Evolutionary conservation across 1,284 basidiomycete species (phyloP), one percentile per base, ranked within the genome.

Genomic region (Moniliella sp.): DNA sequence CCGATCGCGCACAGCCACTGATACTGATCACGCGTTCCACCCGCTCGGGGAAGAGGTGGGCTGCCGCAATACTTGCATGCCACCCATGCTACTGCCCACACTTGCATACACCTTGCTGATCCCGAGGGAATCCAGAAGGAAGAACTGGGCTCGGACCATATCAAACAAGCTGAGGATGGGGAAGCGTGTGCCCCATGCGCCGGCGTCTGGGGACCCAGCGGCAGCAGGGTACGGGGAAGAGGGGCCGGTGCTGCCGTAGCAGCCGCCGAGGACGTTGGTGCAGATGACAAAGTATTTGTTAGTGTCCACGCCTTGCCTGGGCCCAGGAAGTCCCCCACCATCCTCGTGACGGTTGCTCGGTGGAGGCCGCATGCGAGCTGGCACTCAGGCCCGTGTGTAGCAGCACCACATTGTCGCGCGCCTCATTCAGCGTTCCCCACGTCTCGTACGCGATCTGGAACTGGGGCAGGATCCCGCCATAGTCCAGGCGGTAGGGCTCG

Each of bases 241-340:
- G 0, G 88, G 88, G 1, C 91, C 88, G 0, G 91, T 94, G 3
- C 79, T 80, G 15, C 88, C 88, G 54, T 93, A 97, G 65, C 88
- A 97, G 0, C 91, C 86, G 3, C 88, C 88, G 18, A 99, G 69
- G 34, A 91, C 86, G 61, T 97, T 99, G 9, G 84, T 84, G 65
- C 88, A 99, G 30, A 97, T 75, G 55, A 97, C 68, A 63, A 80
- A 94, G 66, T 78, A 93, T 32, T 74, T 71, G 57, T 84, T 69
- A 3, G 88, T 94, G 65, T 99, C 91, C 19, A 99, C 68, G 84
- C 74, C 33, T 54, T 57, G 37, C 82, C 82, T 1, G 86, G 84
- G 0, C 91, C 88, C 40, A 99, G 83, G 63, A 94, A 99, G 48
- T 78, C 78, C 63, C 97, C 88, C 88, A 97, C 91, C 88, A 99